phyloP scores from a whole-genome alignment of 805 yeast genomes.

The Nakazawaea laoshanensis region DNA sequence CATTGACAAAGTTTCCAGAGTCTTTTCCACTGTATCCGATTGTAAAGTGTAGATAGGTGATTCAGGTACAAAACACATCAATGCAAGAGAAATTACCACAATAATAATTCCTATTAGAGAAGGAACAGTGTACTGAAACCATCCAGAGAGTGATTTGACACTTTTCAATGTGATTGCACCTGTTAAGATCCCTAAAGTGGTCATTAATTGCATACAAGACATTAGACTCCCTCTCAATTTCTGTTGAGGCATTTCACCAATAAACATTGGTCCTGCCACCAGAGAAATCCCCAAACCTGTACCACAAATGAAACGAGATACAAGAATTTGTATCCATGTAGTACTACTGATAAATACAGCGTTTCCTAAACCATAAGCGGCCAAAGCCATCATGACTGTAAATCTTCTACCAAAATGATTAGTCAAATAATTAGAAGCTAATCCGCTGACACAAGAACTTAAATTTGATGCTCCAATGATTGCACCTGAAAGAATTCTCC shows the following conservation, averaged over 20 bases:
- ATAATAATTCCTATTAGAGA: constrained; percentile 15
- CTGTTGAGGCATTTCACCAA: constrained; percentile 25
- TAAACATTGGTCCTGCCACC: constrained; percentile 26
- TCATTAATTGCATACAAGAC: constrained; percentile 23
- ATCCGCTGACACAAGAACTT: constrained; percentile 25
- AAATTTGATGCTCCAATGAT: constrained; percentile 21
- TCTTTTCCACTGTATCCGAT: constrained; percentile 3
- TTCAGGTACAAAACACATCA: no score
- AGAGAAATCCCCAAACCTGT: constrained; percentile 21
- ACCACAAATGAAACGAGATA: constrained; percentile 23
- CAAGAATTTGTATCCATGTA: constrained; percentile 17
- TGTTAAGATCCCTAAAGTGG: constrained; percentile 23
- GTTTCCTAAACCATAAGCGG: constrained; percentile 15
- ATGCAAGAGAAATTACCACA: constrained; percentile 16
- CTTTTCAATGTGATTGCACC: constrained; percentile 20
- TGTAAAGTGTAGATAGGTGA: constrained; percentile 22
- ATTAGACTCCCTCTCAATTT: constrained; percentile 22
- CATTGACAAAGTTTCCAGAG: constrained; percentile 8
- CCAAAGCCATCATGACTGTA: constrained; percentile 16
- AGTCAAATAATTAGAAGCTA: constrained; percentile 16
- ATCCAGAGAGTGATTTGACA: constrained; percentile 10
- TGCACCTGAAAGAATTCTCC: constrained; percentile 20
- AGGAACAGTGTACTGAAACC: constrained; percentile 17
- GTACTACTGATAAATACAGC: constrained; percentile 11
- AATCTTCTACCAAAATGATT: constrained; percentile 18